phyloP scores from a whole-genome alignment of 345 rosid genomes.

The Dimocarpus longan region DNA sequence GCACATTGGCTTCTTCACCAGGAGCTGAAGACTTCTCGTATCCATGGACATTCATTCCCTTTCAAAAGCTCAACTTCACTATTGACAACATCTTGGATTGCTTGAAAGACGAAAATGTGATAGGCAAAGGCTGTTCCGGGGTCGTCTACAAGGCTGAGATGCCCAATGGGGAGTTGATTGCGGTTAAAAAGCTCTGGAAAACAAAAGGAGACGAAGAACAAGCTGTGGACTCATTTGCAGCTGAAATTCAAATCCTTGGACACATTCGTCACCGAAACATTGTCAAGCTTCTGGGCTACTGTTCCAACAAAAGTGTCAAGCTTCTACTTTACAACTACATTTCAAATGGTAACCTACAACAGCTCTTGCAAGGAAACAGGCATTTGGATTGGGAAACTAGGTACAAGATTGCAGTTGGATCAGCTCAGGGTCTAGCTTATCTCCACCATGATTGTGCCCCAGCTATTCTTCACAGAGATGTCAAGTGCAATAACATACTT shows the following conservation, averaged over 20 bases:
- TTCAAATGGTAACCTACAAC: slow-evolving; percentile 80
- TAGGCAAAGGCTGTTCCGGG: slow-evolving; percentile 97
- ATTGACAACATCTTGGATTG: slow-evolving; percentile 75
- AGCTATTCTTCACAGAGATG: slow-evolving; percentile 85
- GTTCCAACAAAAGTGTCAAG: slow-evolving; percentile 82
- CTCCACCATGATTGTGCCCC: slow-evolving; percentile 96
- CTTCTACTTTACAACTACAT: slow-evolving; percentile 86
- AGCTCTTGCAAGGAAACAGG: slow-evolving; percentile 65
- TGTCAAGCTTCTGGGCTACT: slow-evolving; percentile 84
- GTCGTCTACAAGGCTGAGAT: slow-evolving; percentile 84
- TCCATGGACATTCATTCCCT: slow-evolving; percentile 97
- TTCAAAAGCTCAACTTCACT: slow-evolving; percentile 73
- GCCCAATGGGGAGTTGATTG: slow-evolving; percentile 76
- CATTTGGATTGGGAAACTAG: slow-evolving; percentile 89
- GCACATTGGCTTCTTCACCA: slow-evolving; percentile 37
- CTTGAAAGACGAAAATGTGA: slow-evolving; percentile 78
- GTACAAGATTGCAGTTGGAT: slow-evolving; percentile 85
- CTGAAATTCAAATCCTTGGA: slow-evolving; percentile 91
- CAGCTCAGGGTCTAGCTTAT: slow-evolving; percentile 94
- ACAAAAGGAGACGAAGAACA: slow-evolving; percentile 62
- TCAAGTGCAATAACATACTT: slow-evolving; percentile 89
- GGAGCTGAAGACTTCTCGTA: slow-evolving; percentile 84
- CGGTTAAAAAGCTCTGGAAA: slow-evolving; percentile 92
- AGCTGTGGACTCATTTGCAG: slow-evolving; percentile 69
- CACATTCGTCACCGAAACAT: slow-evolving; percentile 90